phyloP scores from a whole-genome alignment of 257 asterid genomes.

The Forsythia viridissima region DNA sequence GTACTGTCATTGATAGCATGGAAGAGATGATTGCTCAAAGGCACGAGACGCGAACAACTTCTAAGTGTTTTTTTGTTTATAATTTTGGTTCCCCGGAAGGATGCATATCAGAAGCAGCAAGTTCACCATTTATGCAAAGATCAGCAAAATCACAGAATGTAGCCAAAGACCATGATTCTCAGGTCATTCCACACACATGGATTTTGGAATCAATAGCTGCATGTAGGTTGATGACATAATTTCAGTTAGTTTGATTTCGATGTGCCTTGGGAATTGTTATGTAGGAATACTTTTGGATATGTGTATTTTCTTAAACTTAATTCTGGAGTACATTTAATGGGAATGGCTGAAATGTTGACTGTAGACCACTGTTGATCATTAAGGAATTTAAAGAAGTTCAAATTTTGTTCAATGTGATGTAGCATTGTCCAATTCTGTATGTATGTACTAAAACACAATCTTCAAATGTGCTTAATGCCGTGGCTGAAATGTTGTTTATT shows the following conservation, averaged over 20 bases:
- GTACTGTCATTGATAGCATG: slow-evolving; percentile 39
- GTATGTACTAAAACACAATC: background rate
- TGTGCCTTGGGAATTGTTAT: background rate
- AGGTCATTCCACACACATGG: slow-evolving; percentile 74
- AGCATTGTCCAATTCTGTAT: background rate
- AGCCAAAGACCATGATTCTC: slow-evolving; percentile 37
- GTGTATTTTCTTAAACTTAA: too few relatives aligned
- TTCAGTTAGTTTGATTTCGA: background rate
- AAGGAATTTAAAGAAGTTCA: background rate
- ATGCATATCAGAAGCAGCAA: slow-evolving; percentile 36
- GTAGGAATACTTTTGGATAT: background rate
- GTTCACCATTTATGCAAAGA: slow-evolving; percentile 31
- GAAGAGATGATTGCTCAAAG: slow-evolving; percentile 37
- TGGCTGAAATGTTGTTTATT: background rate
- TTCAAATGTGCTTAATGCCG: background rate
- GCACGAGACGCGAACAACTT: slow-evolving; percentile 12
- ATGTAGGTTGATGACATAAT: slow-evolving; percentile 31
- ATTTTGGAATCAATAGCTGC: slow-evolving; percentile 88
- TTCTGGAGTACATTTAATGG: too few relatives aligned
- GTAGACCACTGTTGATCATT: background rate
- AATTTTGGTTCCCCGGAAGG: slow-evolving; percentile 42
- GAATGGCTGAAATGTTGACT: background rate
- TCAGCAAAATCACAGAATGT: slow-evolving; percentile 45
- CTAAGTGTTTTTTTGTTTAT: slow-evolving; percentile 49
- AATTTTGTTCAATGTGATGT: background rate